Evolutionary conservation across 2,329 filamentous ascomycete species (phyloP).

Genomic region (Grosmannia serpens): DNA sequence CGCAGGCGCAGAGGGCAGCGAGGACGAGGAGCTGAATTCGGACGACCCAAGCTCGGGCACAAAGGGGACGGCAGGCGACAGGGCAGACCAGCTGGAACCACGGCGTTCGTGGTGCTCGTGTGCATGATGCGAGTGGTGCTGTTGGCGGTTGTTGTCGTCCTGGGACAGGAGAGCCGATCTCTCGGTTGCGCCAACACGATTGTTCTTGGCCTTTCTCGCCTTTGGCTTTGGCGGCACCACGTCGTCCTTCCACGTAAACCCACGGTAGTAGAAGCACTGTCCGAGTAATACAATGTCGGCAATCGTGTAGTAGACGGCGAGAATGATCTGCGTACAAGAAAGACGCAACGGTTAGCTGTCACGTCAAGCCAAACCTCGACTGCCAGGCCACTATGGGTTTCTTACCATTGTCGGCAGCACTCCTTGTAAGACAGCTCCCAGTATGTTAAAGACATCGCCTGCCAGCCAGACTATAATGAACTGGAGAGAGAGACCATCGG

Average conservation of each 20-base stretch:
- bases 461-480: slow-evolving; percentile 90
- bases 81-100: slow-evolving; percentile 46
- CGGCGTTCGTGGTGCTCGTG: slow-evolving; percentile 30
- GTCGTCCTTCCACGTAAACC: slow-evolving; percentile 57
- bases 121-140: slow-evolving; percentile 16
- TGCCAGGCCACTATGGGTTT: not conserved
- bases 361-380: not conserved
- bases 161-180: slow-evolving; percentile 36
- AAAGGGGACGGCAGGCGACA: slow-evolving; percentile 68
- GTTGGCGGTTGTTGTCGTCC: slow-evolving; percentile 27
- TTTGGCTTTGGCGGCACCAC: slow-evolving; percentile 30
- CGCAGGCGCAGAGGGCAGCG: not conserved
- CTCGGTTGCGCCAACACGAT: slow-evolving; percentile 23
- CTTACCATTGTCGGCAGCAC: slow-evolving; percentile 83
- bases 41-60: slow-evolving; percentile 3
- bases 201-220: slow-evolving; percentile 13
- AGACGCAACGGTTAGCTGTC: no score
- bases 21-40: not conserved
- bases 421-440: slow-evolving; percentile 30
- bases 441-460: slow-evolving; percentile 48
- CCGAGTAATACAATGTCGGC: slow-evolving; percentile 52
- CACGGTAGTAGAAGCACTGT: slow-evolving; percentile 94
- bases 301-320: slow-evolving; percentile 17
- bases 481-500: slow-evolving; percentile 29
- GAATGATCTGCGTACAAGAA: slow-evolving; percentile 12